Percentiles rank a stretch among this genome's conserved stretches.
These are phyloP conservation scores for Keithomyces neogunnii DNA, from an alignment of 2,329 filamentous ascomycete species.

Conservation along the genomic window DNA sequence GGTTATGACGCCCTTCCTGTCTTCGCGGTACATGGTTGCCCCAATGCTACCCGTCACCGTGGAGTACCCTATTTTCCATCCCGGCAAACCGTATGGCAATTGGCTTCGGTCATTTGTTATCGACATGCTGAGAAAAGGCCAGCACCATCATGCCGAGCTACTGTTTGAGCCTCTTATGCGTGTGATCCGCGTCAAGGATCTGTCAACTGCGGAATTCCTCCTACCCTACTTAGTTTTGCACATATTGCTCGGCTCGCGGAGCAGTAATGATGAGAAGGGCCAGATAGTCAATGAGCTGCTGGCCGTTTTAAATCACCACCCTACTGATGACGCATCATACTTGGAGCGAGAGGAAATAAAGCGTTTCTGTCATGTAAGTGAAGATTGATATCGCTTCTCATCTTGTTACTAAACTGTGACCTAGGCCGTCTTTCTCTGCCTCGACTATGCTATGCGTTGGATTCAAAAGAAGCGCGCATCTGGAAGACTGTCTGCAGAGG, in stretches of 20 bases:
- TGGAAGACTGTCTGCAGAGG: slow-evolving; percentile 21
- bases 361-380: slow-evolving; percentile 73
- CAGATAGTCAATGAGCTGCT: slow-evolving; percentile 67
- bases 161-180: slow-evolving; percentile 77
- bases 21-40: slow-evolving; percentile 70
- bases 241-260: slow-evolving; percentile 62
- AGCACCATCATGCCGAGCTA: slow-evolving; percentile 63
- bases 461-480: slow-evolving; percentile 58
- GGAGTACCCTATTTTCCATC: slow-evolving; percentile 71
- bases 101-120: slow-evolving; percentile 79
- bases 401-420: not conserved
- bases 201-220: slow-evolving; percentile 79
- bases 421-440: slow-evolving; percentile 76
- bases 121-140: slow-evolving; percentile 72
- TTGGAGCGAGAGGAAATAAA: slow-evolving; percentile 67
- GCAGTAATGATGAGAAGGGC: slow-evolving; percentile 50
- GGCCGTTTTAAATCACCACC: slow-evolving; percentile 59
- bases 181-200: slow-evolving; percentile 76
- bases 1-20: slow-evolving; percentile 79
- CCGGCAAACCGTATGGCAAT: slow-evolving; percentile 59
- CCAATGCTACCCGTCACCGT: slow-evolving; percentile 47
- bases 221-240: slow-evolving; percentile 83
- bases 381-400: slow-evolving; percentile 1
- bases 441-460: slow-evolving; percentile 91
- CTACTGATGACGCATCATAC: slow-evolving; percentile 42